phyloP scores from a whole-genome alignment of 495 filamentous ascomycete species.

The Copromyces sp. region DNA sequence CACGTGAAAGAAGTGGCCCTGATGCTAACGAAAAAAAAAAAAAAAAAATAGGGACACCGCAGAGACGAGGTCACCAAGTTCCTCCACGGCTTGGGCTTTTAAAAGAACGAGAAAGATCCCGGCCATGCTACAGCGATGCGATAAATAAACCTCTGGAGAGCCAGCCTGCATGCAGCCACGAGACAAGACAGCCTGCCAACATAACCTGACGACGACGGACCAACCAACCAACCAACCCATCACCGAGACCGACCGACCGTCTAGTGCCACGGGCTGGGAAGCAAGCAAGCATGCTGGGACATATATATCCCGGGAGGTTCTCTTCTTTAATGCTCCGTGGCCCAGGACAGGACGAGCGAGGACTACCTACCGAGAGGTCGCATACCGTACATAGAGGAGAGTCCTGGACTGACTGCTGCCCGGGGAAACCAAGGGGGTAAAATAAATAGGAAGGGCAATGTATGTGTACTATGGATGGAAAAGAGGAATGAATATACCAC shows the following conservation, averaged over 20 bases:
- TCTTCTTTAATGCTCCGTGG: not conserved
- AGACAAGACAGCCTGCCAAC: not conserved
- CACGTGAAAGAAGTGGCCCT: not conserved
- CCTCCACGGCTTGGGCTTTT: conserved; percentile 4
- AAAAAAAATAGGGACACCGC: conserved; percentile 6
- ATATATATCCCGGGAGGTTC: not conserved
- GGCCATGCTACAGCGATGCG: not conserved
- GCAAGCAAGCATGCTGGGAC: too few relatives aligned
- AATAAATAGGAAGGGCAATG: not conserved
- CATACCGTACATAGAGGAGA: not conserved
- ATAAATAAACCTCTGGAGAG: not conserved
- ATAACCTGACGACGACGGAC: too few relatives aligned
- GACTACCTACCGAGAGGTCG: not conserved
- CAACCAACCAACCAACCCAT: not conserved
- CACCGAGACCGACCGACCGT: not conserved
- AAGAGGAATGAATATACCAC: not conserved
- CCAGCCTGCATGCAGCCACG: not conserved
- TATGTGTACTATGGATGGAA: not conserved
- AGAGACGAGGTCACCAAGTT: conserved; percentile 4
- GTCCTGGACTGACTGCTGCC: not conserved
- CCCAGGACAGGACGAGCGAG: not conserved
- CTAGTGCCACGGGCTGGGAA: not conserved
- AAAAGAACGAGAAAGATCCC: not conserved
- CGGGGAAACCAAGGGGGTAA: not conserved
- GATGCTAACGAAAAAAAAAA: not conserved